Evolutionary conservation across 2,329 filamentous ascomycete genomes (phyloP).

Genomic region (Plenodomus lindquistii): DNA sequence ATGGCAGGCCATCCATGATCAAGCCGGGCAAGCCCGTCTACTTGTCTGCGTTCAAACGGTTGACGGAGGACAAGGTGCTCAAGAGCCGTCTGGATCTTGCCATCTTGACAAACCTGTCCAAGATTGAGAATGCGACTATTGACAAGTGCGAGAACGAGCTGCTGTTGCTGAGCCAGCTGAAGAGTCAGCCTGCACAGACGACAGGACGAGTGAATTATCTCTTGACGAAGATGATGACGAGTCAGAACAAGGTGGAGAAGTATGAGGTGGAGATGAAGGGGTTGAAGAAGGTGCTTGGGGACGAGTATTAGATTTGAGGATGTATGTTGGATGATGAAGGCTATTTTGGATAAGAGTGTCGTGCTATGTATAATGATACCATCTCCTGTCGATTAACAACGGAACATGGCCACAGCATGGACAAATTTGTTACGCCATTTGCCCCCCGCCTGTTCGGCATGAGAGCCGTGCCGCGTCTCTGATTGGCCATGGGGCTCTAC

Average conservation of each 20-base stretch:
- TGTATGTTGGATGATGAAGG: not conserved
- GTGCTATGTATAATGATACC: slow-evolving; percentile 4
- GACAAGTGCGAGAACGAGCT: slow-evolving; percentile 81
- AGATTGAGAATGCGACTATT: slow-evolving; percentile 73
- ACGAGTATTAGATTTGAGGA: slow-evolving; percentile 51
- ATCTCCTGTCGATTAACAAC: slow-evolving; percentile 3
- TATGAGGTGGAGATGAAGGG: slow-evolving; percentile 73
- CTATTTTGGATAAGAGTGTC: not conserved
- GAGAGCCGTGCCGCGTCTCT: not conserved
- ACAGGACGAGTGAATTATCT: slow-evolving; percentile 71
- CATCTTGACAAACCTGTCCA: slow-evolving; percentile 69
- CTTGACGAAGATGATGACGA: slow-evolving; percentile 70
- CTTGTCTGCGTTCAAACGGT: slow-evolving; percentile 74
- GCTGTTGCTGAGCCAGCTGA: slow-evolving; percentile 68
- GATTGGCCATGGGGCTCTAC: not conserved
- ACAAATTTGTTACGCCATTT: too few relatives aligned
- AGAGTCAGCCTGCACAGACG: slow-evolving; percentile 71
- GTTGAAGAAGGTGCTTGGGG: slow-evolving; percentile 71
- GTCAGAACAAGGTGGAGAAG: slow-evolving; percentile 73
- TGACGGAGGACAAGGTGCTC: slow-evolving; percentile 74
- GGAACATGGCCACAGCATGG: not conserved
- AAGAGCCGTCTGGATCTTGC: slow-evolving; percentile 70
- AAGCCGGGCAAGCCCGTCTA: slow-evolving; percentile 85
- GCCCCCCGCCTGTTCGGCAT: not conserved
- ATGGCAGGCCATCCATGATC: slow-evolving; percentile 78